Base-by-base conservation (phyloP, 2,329 filamentous ascomycete species). In the Alternaria panax region DNA sequence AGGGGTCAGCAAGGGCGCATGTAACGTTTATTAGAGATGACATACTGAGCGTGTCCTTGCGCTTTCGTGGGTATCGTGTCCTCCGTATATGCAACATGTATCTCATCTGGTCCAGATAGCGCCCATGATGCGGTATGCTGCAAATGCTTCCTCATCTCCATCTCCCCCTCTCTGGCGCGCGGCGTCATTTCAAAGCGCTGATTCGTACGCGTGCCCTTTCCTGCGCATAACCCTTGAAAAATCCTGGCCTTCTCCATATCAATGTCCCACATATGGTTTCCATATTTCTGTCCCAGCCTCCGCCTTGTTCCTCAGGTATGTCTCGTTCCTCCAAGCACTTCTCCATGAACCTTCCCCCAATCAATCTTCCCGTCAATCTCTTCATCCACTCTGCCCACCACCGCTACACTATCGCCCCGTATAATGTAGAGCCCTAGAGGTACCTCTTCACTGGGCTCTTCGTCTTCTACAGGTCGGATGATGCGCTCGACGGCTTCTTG, bases 391-490 rank as follows among this genome's bases (percentile, higher is more conserved):
- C 96, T 83, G 2, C 95, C 95, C 58, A 95, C 91, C 16, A 96
- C 85, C 63, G 93, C 93, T 47, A 99, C 94, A 74, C 96, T 97
- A 77, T 99, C 95, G 52, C 95, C 95, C 60, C 95, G 87, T 57
- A 99, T 91, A 58, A 99, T 85, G 77, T 97, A 98, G 6, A 98
- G 81, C 1, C 95, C 95, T 63, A 97, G 87, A 5, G 90, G 88
- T 18, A 95, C 89, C 75, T 95, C 88, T 59, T 89, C 87, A 42
- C 91, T 96, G 0, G 90, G 87, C 69, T 96, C 92, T 40, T 88
- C 86, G 73, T 97, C 92, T 74, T 97, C 93, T 42, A 87, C 86
- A 1, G 91, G 90, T 64, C 92, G 90, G 71, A 99, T 97, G 63
- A 97, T 91, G 67, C 95, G 91, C 80, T 99, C 95, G 62, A 93